These are phyloP conservation scores for Papiliotrema fonsecae DNA, from an alignment of 1,284 basidiomycete genomes.

Conservation along the genomic window DNA sequence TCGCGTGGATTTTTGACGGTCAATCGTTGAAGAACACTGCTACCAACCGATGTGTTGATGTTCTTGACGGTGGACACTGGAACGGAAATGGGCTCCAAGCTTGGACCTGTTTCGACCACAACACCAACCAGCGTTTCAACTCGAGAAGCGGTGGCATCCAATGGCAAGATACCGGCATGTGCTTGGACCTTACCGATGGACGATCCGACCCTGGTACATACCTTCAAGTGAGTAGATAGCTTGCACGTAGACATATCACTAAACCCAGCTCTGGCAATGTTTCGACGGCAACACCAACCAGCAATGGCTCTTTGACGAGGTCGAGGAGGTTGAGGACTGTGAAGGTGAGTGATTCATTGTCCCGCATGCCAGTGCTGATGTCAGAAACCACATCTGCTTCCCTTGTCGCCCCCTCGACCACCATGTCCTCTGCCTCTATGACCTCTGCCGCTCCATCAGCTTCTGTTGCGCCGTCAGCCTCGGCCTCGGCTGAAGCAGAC, in stretches of 20 bases:
- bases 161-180: slow-evolving; percentile 26
- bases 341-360: slow-evolving; percentile 8
- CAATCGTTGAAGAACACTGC: slow-evolving; percentile 26
- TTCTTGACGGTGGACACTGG: slow-evolving; percentile 26
- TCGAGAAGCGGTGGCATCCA: slow-evolving; percentile 21
- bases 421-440: slow-evolving; percentile 4
- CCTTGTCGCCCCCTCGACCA: too few species aligned
- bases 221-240: too few species aligned
- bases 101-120: slow-evolving; percentile 33
- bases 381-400: too few species aligned
- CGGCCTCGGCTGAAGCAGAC: neutral
- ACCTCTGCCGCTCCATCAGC: neutral
- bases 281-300: slow-evolving; percentile 36
- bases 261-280: slow-evolving; percentile 36
- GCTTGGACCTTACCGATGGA: slow-evolving; percentile 33
- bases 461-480: neutral
- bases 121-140: slow-evolving; percentile 34
- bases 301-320: slow-evolving; percentile 32
- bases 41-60: slow-evolving; percentile 33
- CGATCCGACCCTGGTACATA: slow-evolving; percentile 14
- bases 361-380: neutral
- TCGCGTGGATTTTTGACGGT: slow-evolving; percentile 27
- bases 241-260: too few species aligned
- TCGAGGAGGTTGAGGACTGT: slow-evolving; percentile 30
- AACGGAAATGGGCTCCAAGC: slow-evolving; percentile 37